Conservation (phyloP, 192 early-diverging fungal species). For the Backusella westeae region DNA sequence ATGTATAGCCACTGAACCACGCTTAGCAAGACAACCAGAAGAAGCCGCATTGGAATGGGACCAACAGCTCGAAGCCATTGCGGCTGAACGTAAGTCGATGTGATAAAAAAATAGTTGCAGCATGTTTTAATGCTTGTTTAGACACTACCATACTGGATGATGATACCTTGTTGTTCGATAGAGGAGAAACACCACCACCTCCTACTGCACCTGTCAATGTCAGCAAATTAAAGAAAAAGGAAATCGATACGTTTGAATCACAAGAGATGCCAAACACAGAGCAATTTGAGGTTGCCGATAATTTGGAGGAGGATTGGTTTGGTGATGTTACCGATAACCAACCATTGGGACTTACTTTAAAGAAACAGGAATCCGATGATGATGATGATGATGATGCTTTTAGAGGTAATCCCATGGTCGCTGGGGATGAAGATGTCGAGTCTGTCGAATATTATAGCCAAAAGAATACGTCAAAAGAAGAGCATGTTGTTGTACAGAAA, state of each 20-base stretch:
- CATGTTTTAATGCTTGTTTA: neutral
- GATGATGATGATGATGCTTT: conserved; percentile 38
- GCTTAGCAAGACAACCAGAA: conserved; percentile 21
- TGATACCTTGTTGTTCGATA: neutral
- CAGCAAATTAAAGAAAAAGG: conserved; percentile 20
- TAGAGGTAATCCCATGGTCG: conserved; percentile 48
- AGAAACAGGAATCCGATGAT: neutral
- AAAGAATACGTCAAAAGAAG: neutral
- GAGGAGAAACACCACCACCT: conserved; percentile 13
- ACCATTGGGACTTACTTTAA: neutral
- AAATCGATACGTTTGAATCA: neutral
- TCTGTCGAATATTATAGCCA: conserved; percentile 29
- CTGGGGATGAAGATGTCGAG: conserved; percentile 50
- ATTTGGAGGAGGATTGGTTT: conserved; percentile 53
- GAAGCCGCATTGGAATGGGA: conserved; percentile 20
- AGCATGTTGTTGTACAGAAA: neutral
- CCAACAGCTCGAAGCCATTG: conserved; percentile 12
- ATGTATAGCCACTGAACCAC: conserved; percentile 12
- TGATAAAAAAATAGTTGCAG: neutral
- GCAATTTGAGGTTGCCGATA: conserved; percentile 42
- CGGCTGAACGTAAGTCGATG: conserved; percentile 9
- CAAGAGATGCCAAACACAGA: conserved; percentile 29
- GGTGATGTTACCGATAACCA: conserved; percentile 13
- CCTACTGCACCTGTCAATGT: conserved; percentile 12
- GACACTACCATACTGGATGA: neutral